Evolutionary conservation across 2,329 filamentous ascomycete species (phyloP).

Genomic region (Calycina herbarum): DNA sequence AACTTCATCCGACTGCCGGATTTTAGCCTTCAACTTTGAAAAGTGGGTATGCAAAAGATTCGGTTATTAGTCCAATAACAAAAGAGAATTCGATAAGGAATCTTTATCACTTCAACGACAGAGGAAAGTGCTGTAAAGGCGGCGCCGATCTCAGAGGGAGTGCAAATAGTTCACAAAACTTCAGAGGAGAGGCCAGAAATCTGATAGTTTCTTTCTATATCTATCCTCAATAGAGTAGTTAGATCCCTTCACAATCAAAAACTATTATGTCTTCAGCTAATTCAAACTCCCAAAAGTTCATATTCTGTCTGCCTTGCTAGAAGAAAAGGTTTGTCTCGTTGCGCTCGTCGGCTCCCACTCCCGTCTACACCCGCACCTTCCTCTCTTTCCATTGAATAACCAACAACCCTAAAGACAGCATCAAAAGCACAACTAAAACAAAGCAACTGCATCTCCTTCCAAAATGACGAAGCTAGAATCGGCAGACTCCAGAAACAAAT

Average conservation of each 20-base stretch:
- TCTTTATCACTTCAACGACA: background rate
- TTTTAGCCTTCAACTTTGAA: too few species aligned
- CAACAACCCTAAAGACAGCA: background rate
- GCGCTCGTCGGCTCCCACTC: too few species aligned
- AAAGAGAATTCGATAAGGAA: too few species aligned
- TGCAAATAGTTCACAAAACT: background rate
- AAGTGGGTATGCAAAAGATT: background rate
- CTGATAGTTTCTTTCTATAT: background rate
- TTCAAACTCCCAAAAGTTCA: too few species aligned
- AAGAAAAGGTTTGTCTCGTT: too few species aligned
- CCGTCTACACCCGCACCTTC: background rate
- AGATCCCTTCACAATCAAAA: too few species aligned
- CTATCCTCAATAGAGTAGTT: background rate
- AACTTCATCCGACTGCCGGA: too few species aligned
- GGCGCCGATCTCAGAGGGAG: background rate
- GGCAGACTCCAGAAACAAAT: conserved; percentile 36
- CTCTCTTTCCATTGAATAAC: background rate
- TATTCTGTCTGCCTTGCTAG: too few species aligned
- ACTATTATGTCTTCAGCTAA: too few species aligned
- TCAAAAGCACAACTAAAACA: background rate
- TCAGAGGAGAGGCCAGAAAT: background rate
- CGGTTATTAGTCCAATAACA: background rate
- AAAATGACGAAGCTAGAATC: conserved; percentile 18
- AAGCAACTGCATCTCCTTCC: background rate
- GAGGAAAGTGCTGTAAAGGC: background rate